Percentiles rank a stretch among this genome's conserved stretches.
phyloP scores from a whole-genome alignment of 2,329 filamentous ascomycete species.

The Calonectria honghensis region DNA sequence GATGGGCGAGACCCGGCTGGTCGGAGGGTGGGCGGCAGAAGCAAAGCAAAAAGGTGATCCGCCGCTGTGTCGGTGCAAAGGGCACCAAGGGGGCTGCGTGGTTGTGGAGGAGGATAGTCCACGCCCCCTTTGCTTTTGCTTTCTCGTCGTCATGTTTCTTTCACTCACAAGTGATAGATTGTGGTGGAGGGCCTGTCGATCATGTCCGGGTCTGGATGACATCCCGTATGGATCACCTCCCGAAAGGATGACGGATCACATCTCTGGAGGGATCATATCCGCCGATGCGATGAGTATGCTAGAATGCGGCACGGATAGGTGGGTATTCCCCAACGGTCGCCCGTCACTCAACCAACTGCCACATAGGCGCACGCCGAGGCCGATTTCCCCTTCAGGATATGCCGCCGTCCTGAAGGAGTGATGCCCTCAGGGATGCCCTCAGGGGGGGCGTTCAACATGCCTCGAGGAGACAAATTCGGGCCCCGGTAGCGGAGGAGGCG shows the following conservation, averaged over 20 bases:
- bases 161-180: slow-evolving; percentile 29
- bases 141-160: slow-evolving; percentile 20
- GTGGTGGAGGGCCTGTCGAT: slow-evolving; percentile 33
- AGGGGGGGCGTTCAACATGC: background rate
- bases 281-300: slow-evolving; percentile 32
- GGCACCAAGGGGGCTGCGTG: background rate
- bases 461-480: slow-evolving; percentile 14
- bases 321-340: slow-evolving; percentile 29
- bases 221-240: slow-evolving; percentile 30
- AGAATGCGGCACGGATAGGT: slow-evolving; percentile 28
- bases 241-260: slow-evolving; percentile 33
- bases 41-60: slow-evolving; percentile 14
- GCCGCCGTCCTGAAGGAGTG: slow-evolving; percentile 38
- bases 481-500: slow-evolving; percentile 27
- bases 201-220: slow-evolving; percentile 31
- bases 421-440: slow-evolving; percentile 34
- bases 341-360: slow-evolving; percentile 28
- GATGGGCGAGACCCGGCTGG: slow-evolving; percentile 18
- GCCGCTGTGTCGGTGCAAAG: background rate
- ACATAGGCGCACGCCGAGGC: slow-evolving; percentile 32
- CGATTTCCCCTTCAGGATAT: slow-evolving; percentile 36
- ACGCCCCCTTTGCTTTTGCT: background rate
- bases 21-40: slow-evolving; percentile 23
- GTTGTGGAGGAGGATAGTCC: slow-evolving; percentile 13
- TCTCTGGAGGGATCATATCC: slow-evolving; percentile 29